A percentile compares a stretch with the other conserved stretches of the same genome.
Conservation (phyloP, 805 yeast species). For the Candida verbasci region DNA sequence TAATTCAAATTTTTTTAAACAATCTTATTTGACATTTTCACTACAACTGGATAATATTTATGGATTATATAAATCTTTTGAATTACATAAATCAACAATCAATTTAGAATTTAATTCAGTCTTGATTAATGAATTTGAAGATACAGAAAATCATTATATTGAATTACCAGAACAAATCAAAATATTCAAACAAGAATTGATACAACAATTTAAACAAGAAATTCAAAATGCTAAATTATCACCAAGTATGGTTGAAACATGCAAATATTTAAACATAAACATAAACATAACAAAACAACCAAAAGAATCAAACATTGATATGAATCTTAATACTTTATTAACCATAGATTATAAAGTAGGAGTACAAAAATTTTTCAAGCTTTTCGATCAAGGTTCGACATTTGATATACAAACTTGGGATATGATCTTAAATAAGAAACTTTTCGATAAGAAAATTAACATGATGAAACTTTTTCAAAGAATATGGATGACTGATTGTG, state of each 20-base stretch:
- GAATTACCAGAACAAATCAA: slow-evolving; percentile 20
- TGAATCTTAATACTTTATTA: slow-evolving; percentile 25
- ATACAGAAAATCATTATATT: slow-evolving; percentile 34
- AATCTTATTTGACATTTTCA: slow-evolving; percentile 21
- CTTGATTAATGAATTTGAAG: slow-evolving; percentile 33
- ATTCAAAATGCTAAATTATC: slow-evolving; percentile 6
- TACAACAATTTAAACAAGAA: slow-evolving; percentile 11
- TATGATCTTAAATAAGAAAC: slow-evolving; percentile 24
- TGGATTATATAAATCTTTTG: slow-evolving; percentile 25
- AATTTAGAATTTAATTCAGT: slow-evolving; percentile 25
- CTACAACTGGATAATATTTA: slow-evolving; percentile 27
- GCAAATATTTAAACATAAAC: slow-evolving; percentile 8
- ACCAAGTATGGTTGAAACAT: slow-evolving; percentile 8
- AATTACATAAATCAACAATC: slow-evolving; percentile 9
- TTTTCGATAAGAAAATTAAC: slow-evolving; percentile 16
- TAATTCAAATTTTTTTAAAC: slow-evolving; percentile 26
- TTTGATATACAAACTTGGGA: slow-evolving; percentile 31
- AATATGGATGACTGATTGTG: slow-evolving; percentile 17
- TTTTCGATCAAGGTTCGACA: slow-evolving; percentile 25
- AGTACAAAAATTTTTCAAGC: slow-evolving; percentile 18
- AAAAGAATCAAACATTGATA: slow-evolving; percentile 5
- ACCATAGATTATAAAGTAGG: slow-evolving; percentile 25
- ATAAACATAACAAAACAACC: not conserved
- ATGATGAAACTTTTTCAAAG: slow-evolving; percentile 19
- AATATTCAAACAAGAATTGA: slow-evolving; percentile 16